Conservation (phyloP, 2,329 filamentous ascomycete genomes). For the Aureobasidium lini region DNA sequence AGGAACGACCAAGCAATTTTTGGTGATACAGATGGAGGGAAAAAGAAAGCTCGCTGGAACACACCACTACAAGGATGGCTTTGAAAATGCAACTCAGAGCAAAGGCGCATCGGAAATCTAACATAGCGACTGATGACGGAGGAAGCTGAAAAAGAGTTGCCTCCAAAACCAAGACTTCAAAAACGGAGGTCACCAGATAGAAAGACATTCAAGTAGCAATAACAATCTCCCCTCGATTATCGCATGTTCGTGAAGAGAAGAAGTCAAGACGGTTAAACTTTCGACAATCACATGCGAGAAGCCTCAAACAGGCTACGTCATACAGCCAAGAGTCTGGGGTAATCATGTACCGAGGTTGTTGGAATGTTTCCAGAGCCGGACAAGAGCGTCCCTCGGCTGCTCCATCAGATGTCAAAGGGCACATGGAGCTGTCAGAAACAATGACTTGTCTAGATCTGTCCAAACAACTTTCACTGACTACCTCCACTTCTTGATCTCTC, state of each 20-base stretch:
- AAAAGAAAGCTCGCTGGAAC: too few species aligned
- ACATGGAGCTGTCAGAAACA: background rate
- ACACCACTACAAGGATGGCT: too few species aligned
- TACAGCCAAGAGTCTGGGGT: background rate
- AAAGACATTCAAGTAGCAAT: background rate
- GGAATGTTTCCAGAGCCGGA: slow-evolving; percentile 1
- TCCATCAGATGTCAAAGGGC: background rate
- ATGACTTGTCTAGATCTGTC: background rate
- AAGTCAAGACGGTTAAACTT: background rate
- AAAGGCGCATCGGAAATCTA: too few species aligned
- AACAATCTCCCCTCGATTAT: background rate
- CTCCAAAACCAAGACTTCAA: too few species aligned
- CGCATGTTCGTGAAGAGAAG: background rate
- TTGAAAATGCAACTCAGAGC: too few species aligned
- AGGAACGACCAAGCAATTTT: too few species aligned
- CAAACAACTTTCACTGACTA: background rate
- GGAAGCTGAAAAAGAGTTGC: too few species aligned
- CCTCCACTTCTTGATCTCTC: background rate
- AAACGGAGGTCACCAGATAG: too few species aligned
- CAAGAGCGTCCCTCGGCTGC: background rate
- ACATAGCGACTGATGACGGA: too few species aligned
- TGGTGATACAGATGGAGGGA: too few species aligned
- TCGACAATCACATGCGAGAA: background rate
- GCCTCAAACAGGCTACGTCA: background rate
- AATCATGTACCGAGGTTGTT: background rate